Evolutionary conservation across 2,329 filamentous ascomycete genomes (phyloP).

Genomic region (Hypoxylon sp.): DNA sequence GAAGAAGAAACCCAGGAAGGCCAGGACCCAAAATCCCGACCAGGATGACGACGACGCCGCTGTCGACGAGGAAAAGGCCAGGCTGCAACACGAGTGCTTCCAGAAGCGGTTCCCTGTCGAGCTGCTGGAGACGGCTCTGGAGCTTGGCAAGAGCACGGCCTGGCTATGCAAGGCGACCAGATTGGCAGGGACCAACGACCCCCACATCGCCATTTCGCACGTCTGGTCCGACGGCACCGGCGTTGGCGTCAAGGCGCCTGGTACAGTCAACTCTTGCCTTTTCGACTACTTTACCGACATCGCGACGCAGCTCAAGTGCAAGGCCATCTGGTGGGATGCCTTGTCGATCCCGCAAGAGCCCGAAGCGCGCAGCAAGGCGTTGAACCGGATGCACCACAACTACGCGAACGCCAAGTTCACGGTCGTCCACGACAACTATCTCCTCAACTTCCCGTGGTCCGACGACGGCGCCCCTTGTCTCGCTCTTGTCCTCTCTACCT

Average conservation of each 20-base stretch:
- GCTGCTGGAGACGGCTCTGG: too few species aligned
- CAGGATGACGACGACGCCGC: too few species aligned
- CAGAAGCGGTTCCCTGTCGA: too few species aligned
- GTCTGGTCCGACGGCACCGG: constrained; percentile 21
- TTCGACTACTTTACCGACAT: constrained; percentile 37
- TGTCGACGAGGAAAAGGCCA: too few species aligned
- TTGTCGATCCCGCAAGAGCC: constrained; percentile 39
- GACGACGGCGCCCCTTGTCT: constrained; percentile 11
- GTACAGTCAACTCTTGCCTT: constrained; percentile 42
- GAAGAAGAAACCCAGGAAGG: too few species aligned
- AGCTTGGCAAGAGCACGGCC: too few species aligned
- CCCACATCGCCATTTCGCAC: constrained; percentile 18
- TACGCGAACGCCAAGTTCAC: constrained; percentile 18
- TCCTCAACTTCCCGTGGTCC: constrained; percentile 12
- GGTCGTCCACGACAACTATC: constrained; percentile 23
- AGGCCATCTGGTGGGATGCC: constrained; percentile 46
- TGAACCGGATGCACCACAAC: constrained; percentile 22
- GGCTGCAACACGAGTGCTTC: too few species aligned
- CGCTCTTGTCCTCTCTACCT: constrained; percentile 19
- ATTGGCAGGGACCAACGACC: too few species aligned
- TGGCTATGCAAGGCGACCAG: too few species aligned
- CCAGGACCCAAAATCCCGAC: too few species aligned
- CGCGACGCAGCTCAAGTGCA: constrained; percentile 26
- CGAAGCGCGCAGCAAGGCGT: constrained; percentile 21
- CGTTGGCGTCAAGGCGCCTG: constrained; percentile 31